Base-by-base conservation (phyloP, 495 filamentous ascomycete species). In the Margaritispora aquatica region DNA sequence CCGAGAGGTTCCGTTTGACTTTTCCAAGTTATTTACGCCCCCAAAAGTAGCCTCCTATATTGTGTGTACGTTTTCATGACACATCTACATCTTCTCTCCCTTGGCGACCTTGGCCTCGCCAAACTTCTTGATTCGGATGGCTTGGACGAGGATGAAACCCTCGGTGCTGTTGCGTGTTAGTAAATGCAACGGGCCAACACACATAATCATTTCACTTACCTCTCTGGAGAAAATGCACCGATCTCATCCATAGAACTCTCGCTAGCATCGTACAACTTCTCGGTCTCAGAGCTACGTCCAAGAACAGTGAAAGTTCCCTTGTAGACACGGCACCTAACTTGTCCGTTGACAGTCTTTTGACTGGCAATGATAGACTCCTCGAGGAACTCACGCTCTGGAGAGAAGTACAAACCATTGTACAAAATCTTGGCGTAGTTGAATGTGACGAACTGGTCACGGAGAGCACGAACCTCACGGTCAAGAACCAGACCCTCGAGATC, bases 41-140 rank as follows among this genome's bases (percentile, higher is more conserved):
- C n/a, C n/a, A n/a, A n/a, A n/a, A n/a, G n/a, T 34, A 9, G 3
- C 17, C 38, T 44, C 15, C 15, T 17, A 44, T 17, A 15, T 44
- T 3, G 17, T 44, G 29, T 44, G 21, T 24, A 3, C 2, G 7
- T 9, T 50, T 5, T 2, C 26, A 9, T 19, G 26, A 24, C 20
- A 29, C n/a, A 55, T 60, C 29, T 57, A 64, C 53, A 64, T 53
- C n/a, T 59, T 38, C 57, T 66, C 75, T 58, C 86, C 87, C 53
- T 82, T 77, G 66, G 80, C 82, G 50, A 72, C 75, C 84, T 88
- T 90, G 67, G 76, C 75, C 64, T 77, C 76, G 51, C 90, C 90
- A 66, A 88, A 96, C 81, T 96, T 96, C 85, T 94, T 90, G 54
- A 96, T 79, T 57, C 92, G 82, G 72, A 96, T 96, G 49, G 87